Conservation (phyloP, 2,329 filamentous ascomycete genomes). For the Trichoderma sp. region DNA sequence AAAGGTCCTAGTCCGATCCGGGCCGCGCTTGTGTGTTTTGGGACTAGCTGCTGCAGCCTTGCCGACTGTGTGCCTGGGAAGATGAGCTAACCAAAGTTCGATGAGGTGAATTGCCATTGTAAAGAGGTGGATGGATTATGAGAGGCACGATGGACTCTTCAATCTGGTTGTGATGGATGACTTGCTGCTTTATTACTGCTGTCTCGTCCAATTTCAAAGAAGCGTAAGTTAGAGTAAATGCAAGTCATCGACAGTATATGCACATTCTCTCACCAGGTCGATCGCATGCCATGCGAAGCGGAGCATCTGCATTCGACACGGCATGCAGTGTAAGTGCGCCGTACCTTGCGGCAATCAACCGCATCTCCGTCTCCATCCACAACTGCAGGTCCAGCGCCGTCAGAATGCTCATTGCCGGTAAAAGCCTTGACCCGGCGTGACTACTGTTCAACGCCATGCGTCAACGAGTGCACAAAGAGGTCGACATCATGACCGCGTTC, state of each 20-base stretch:
- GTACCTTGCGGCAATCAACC: background rate
- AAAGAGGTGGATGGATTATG: background rate
- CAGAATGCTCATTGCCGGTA: background rate
- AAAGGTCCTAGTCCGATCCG: constrained; percentile 16
- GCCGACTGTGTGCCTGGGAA: constrained; percentile 2
- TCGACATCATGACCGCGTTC: background rate
- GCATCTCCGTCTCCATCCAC: background rate
- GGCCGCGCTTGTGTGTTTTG: constrained; percentile 12
- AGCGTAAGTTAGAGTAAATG: too few species aligned
- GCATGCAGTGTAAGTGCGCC: too few species aligned
- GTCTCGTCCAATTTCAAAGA: too few species aligned
- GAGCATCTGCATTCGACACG: background rate
- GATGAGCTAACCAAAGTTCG: background rate
- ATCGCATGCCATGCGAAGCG: background rate
- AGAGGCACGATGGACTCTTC: background rate
- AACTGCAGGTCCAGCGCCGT: background rate
- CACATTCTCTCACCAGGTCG: background rate
- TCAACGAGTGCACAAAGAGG: background rate
- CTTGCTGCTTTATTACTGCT: too few species aligned
- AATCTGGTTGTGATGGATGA: too few species aligned
- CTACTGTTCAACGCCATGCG: background rate
- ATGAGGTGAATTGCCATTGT: too few species aligned
- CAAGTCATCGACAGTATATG: background rate
- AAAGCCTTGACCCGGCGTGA: too few species aligned
- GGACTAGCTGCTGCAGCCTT: background rate